Evolutionary conservation across 2,329 filamentous ascomycete species (phyloP).

Genomic region (Truncatella angustata): DNA sequence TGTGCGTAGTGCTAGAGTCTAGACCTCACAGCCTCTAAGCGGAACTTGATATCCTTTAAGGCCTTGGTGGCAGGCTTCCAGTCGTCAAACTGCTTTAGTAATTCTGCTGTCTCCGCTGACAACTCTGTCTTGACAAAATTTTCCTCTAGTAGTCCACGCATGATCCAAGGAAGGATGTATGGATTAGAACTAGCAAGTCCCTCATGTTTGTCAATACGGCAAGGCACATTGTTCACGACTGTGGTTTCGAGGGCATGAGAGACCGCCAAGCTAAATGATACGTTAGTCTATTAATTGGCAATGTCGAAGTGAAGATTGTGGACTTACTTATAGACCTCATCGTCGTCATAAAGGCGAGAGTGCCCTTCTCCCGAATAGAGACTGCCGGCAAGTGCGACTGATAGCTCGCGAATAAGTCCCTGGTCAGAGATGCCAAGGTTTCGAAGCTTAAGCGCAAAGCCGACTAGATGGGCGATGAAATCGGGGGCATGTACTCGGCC

Average conservation of each 20-base stretch:
- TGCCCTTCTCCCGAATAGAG: constrained; percentile 92
- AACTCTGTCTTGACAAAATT: constrained; percentile 83
- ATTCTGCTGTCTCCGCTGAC: constrained; percentile 69
- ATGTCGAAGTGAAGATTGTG: constrained; percentile 17
- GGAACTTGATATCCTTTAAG: constrained; percentile 92
- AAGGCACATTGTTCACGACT: constrained; percentile 42
- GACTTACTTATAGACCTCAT: constrained; percentile 73
- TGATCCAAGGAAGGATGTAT: constrained; percentile 91
- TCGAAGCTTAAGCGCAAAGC: constrained; percentile 88
- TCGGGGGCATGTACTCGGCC: constrained; percentile 88
- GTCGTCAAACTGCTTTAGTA: constrained; percentile 86
- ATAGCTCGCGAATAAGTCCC: constrained; percentile 87
- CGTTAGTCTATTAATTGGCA: constrained; percentile 45
- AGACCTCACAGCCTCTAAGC: constrained; percentile 86
- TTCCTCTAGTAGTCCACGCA: constrained; percentile 90
- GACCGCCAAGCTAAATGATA: constrained; percentile 56
- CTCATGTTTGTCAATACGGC: constrained; percentile 52
- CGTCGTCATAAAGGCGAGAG: constrained; percentile 88
- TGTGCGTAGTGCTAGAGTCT: constrained; percentile 54
- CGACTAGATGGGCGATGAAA: constrained; percentile 89
- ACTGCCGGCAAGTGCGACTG: constrained; percentile 82
- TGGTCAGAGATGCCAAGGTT: constrained; percentile 94
- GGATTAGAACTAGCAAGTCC: constrained; percentile 65
- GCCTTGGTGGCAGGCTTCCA: constrained; percentile 92
- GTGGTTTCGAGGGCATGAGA: constrained; percentile 73